Conservation (phyloP, 345 rosid genomes). For the Eucalyptus polybractea region DNA sequence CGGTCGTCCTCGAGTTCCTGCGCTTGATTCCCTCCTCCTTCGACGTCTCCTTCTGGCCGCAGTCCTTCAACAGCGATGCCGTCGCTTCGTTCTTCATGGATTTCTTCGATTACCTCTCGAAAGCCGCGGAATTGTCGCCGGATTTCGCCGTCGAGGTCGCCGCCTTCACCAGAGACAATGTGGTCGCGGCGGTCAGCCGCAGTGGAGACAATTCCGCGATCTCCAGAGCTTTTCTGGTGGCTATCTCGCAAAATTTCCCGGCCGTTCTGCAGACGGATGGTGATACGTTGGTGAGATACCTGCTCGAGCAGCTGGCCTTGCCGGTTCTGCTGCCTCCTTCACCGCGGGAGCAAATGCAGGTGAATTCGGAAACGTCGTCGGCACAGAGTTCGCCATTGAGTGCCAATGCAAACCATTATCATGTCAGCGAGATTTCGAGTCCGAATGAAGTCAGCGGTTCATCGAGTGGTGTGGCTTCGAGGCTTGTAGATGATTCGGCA, state of each 20-base stretch:
- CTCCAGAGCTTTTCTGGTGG: conserved; percentile 53
- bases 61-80: conserved; percentile 38
- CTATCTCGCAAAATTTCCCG: conserved; percentile 59
- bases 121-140: conserved; percentile 30
- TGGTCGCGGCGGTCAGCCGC: conserved; percentile 24
- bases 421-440: conserved; percentile 30
- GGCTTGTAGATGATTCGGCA: neutral
- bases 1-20: conserved; percentile 52
- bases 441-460: conserved; percentile 42
- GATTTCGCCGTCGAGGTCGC: conserved; percentile 67
- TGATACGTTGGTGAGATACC: conserved; percentile 42
- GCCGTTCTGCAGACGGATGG: conserved; percentile 61
- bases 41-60: conserved; percentile 80
- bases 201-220: conserved; percentile 28
- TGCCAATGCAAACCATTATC: conserved; percentile 11
- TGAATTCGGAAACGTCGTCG: conserved; percentile 48
- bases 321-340: conserved; percentile 14
- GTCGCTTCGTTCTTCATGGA: conserved; percentile 55
- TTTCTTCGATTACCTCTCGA: conserved; percentile 48
- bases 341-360: conserved; percentile 30
- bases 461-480: neutral
- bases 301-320: conserved; percentile 50
- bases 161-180: conserved; percentile 52
- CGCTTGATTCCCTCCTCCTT: conserved; percentile 67
- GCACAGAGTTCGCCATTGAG: conserved; percentile 56